Conservation (phyloP, 2,329 filamentous ascomycete species). For the Colletotrichum tropicicola region DNA sequence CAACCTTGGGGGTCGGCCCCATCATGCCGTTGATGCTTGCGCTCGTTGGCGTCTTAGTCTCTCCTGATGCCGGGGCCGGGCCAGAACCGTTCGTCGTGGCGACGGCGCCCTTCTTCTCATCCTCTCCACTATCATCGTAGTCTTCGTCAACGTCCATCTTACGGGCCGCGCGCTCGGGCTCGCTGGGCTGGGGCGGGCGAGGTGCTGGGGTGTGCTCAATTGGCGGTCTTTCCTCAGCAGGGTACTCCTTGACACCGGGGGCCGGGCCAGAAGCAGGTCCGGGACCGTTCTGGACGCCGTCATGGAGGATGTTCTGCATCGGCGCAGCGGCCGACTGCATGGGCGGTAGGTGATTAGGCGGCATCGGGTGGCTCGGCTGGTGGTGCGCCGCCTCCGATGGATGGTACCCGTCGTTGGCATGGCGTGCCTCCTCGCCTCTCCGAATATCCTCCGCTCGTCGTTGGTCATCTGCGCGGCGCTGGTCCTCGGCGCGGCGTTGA, state of each 20-base stretch:
- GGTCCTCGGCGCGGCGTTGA: conserved; percentile 66
- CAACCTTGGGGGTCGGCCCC: conserved; percentile 56
- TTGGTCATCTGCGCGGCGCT: conserved; percentile 61
- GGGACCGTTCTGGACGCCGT: conserved; percentile 44
- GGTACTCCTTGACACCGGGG: conserved; percentile 59
- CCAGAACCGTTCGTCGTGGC: conserved; percentile 50
- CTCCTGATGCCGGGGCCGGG: conserved; percentile 57
- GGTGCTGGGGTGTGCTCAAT: conserved; percentile 54
- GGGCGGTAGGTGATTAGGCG: conserved; percentile 64
- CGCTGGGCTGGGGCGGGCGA: conserved; percentile 65
- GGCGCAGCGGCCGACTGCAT: conserved; percentile 69
- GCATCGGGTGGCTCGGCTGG: conserved; percentile 69
- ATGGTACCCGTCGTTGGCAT: conserved; percentile 82
- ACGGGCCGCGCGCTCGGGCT: conserved; percentile 83
- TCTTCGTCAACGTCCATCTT: conserved; percentile 99
- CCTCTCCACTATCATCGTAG: conserved; percentile 94
- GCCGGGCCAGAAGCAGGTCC: conserved; percentile 50
- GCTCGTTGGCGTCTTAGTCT: conserved; percentile 62
- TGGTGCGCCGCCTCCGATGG: conserved; percentile 94
- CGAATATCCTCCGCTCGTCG: conserved; percentile 67
- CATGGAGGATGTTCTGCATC: conserved; percentile 62
- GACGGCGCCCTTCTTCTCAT: conserved; percentile 71
- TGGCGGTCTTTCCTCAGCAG: conserved; percentile 65
- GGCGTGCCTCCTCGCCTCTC: conserved; percentile 69
- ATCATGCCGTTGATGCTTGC: conserved; percentile 58